A percentile compares a stretch with the other conserved stretches of the same genome.
phyloP scores from a whole-genome alignment of 345 rosid species.

The Citrus medica region DNA sequence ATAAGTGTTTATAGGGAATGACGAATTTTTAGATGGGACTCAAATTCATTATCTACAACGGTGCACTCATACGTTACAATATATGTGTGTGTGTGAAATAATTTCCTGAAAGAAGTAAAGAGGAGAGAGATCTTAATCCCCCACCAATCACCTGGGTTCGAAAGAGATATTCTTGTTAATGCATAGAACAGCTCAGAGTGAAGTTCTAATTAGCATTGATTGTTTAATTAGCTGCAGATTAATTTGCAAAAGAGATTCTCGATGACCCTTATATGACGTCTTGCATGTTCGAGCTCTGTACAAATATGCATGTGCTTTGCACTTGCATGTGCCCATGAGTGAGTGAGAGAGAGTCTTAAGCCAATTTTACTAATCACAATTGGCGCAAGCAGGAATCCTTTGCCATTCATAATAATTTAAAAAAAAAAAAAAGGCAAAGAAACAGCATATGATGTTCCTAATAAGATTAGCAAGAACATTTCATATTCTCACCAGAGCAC shows the following conservation, averaged over 20 bases:
- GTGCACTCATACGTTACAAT: neutral
- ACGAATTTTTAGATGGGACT: no score
- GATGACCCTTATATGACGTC: neutral
- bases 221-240: neutral
- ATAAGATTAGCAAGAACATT: conserved; percentile 16
- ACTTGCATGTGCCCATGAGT: conserved; percentile 5
- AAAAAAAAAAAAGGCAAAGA: neutral
- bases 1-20: no score
- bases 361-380: no score
- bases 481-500: conserved; percentile 20
- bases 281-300: neutral
- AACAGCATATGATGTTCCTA: conserved; percentile 3
- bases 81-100: no score
- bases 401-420: neutral
- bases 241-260: neutral
- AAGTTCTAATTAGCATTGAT: neutral
- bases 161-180: neutral
- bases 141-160: neutral
- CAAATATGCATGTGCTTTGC: neutral
- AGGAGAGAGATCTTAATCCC: no score
- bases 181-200: neutral
- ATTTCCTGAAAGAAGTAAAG: no score
- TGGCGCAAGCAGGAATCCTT: neutral
- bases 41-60: no score
- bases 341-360: neutral